Percentiles rank a stretch among this genome's conserved stretches.
phyloP scores from a whole-genome alignment of 768 basidiomycete genomes.

The Gyrodon lividus region DNA sequence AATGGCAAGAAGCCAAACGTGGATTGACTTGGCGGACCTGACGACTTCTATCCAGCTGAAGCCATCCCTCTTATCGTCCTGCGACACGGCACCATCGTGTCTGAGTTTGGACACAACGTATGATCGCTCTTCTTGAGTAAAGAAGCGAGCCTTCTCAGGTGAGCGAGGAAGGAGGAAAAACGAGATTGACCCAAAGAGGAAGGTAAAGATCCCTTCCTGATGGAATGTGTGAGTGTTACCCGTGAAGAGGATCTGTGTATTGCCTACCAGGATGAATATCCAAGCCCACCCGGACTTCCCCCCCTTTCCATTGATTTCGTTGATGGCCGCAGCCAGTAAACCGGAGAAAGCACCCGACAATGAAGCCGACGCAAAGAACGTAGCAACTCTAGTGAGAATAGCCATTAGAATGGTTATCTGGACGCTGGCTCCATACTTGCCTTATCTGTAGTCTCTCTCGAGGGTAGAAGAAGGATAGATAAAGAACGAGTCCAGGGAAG shows the following conservation, averaged over 20 bases:
- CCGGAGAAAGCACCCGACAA: slow-evolving; percentile 64
- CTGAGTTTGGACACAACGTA: slow-evolving; percentile 38
- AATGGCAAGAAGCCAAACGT: slow-evolving; percentile 51
- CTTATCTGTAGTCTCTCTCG: slow-evolving; percentile 28
- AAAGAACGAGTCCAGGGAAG: slow-evolving; percentile 56
- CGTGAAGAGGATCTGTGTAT: not conserved
- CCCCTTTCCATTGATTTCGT: slow-evolving; percentile 51
- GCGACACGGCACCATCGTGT: slow-evolving; percentile 31
- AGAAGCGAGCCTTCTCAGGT: slow-evolving; percentile 47
- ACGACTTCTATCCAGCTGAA: slow-evolving; percentile 61
- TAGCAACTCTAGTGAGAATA: slow-evolving; percentile 31
- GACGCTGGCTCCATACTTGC: not conserved
- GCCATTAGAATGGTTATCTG: slow-evolving; percentile 5
- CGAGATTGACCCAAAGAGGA: slow-evolving; percentile 50
- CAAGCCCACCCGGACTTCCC: slow-evolving; percentile 61
- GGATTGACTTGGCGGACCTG: slow-evolving; percentile 48
- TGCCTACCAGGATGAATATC: slow-evolving; percentile 52
- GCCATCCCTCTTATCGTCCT: slow-evolving; percentile 41
- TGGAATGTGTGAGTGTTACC: not conserved
- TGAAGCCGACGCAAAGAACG: slow-evolving; percentile 45
- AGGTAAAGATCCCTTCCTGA: slow-evolving; percentile 62
- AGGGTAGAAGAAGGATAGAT: slow-evolving; percentile 51
- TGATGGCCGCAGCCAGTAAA: slow-evolving; percentile 58
- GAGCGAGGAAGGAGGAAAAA: slow-evolving; percentile 50
- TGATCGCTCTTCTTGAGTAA: slow-evolving; percentile 47